Conservation (phyloP, 2,329 filamentous ascomycete species). For the Sclerotinia sclerotiorum region DNA sequence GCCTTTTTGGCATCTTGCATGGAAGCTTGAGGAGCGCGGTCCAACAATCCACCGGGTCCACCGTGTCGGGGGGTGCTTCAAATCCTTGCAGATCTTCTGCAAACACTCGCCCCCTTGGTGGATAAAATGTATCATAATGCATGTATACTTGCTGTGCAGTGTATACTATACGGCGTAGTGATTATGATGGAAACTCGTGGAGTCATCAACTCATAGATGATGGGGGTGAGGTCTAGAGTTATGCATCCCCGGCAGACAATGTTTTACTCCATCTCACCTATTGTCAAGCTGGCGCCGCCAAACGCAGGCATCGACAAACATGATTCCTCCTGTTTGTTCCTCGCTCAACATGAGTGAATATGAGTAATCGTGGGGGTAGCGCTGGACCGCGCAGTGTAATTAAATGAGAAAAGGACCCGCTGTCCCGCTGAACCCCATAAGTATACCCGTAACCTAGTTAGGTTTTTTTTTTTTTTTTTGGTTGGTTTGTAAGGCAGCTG, state of each 20-base stretch:
- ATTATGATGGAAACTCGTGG: background rate
- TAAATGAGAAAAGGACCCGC: too few relatives aligned
- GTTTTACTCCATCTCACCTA: too few relatives aligned
- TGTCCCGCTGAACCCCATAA: too few relatives aligned
- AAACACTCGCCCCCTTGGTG: constrained; percentile 3
- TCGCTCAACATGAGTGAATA: background rate
- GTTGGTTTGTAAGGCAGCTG: too few relatives aligned
- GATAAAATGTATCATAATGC: background rate
- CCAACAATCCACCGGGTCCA: background rate
- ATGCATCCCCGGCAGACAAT: background rate
- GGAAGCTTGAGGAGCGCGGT: background rate
- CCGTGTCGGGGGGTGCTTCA: background rate
- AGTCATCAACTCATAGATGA: background rate
- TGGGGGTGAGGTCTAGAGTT: background rate
- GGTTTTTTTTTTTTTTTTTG: too few relatives aligned
- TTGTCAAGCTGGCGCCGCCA: too few relatives aligned
- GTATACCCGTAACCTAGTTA: too few relatives aligned
- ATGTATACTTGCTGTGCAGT: too few relatives aligned
- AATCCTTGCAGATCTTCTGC: constrained; percentile 14
- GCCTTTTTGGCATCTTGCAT: constrained; percentile 5
- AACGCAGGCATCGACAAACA: too few relatives aligned
- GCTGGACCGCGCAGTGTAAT: background rate
- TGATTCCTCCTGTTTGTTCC: too few relatives aligned
- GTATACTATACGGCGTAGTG: too few relatives aligned
- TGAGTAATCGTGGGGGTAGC: background rate